Evolutionary conservation across 768 basidiomycete genomes (phyloP).

Genomic region (Collybia nuda): DNA sequence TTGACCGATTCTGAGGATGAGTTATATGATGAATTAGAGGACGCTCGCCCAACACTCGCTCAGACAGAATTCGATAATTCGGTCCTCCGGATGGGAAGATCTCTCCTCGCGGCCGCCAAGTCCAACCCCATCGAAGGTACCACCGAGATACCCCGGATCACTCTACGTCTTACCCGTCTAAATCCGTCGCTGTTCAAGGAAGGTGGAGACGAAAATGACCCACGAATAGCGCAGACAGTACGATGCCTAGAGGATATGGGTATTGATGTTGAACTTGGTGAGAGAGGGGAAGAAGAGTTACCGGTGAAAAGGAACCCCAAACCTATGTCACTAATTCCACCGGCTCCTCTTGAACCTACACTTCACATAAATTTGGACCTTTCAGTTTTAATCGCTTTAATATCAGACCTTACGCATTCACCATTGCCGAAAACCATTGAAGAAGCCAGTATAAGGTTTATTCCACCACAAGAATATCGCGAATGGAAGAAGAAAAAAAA

Average conservation of each 20-base stretch:
- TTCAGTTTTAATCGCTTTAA: constrained; percentile 79
- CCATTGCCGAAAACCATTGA: constrained; percentile 54
- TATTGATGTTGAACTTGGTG: constrained; percentile 67
- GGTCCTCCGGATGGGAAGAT: constrained; percentile 66
- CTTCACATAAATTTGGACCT: constrained; percentile 75
- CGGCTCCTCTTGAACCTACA: constrained; percentile 45
- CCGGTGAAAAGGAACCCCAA: constrained; percentile 6
- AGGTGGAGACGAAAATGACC: constrained; percentile 34
- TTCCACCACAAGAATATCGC: constrained; percentile 54
- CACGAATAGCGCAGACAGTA: constrained; percentile 64
- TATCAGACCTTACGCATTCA: constrained; percentile 80
- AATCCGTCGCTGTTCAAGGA: constrained; percentile 36
- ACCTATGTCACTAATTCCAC: constrained; percentile 9
- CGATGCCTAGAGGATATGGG: constrained; percentile 57
- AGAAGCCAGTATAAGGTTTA: constrained; percentile 65
- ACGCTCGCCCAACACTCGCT: constrained; percentile 43
- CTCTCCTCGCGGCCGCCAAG: constrained; percentile 63
- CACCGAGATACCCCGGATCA: constrained; percentile 42
- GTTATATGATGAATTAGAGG: constrained; percentile 48
- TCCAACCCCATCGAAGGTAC: constrained; percentile 48
- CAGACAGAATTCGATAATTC: constrained; percentile 70
- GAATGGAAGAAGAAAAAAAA: constrained; percentile 55
- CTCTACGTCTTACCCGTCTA: constrained; percentile 71
- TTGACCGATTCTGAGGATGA: constrained; percentile 59
- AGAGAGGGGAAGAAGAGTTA: constrained; percentile 33